Evolutionary conservation across 208 protist genomes (phyloP), one percentile per base, ranked within the genome.

Genomic region (Plasmodiophora brassicae): DNA sequence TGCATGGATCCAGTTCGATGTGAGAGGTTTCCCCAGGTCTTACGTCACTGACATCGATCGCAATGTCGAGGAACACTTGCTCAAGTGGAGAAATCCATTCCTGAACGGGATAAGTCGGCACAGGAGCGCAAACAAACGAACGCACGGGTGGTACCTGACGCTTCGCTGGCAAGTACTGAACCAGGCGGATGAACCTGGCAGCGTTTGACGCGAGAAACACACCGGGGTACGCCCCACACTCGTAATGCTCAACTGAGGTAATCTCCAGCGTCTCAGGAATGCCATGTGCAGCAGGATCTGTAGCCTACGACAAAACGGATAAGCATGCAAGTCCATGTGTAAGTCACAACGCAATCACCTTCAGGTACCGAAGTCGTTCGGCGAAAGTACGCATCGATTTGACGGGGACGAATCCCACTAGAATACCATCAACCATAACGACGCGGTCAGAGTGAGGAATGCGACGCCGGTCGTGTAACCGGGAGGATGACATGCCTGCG

Each of bases 1-100:
- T 95, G 88, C 92, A 96, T 35, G 97, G 96, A 89, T 93, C 93
- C 85, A 98, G 90, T 92, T 99, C 97, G 88, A 95, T 95, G 94
- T 98, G 98, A 71, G 94, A 94, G 71, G 95, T 97, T 90, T 94
- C 94, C 10, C 91, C 91, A 45, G 92, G 91, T n/a, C 95, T 87
- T n/a, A 93, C 91, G 78, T 98, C 96, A 38, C 94, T 93, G 44
- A 93, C 91, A 20, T 96, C 90, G 25, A 92, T 92, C 1, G 97
- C 97, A 87, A 99, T 98, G 88, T 98, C 93, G 86, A 99, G 93
- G 93, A 97, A 99, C 1, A 96, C 87, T 87, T 93, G 91, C 84
- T 90, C 86, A 8, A 90, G n/a, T 43, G 86, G 85, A 0, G 46
- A 46, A 46, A 92, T 90, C 45, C 32, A 90, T 53, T 89, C 65